Evolutionary conservation across 2,329 filamentous ascomycete genomes (phyloP), one percentile per base, ranked within the genome.

Genomic region (Trichophaea hybrida): DNA sequence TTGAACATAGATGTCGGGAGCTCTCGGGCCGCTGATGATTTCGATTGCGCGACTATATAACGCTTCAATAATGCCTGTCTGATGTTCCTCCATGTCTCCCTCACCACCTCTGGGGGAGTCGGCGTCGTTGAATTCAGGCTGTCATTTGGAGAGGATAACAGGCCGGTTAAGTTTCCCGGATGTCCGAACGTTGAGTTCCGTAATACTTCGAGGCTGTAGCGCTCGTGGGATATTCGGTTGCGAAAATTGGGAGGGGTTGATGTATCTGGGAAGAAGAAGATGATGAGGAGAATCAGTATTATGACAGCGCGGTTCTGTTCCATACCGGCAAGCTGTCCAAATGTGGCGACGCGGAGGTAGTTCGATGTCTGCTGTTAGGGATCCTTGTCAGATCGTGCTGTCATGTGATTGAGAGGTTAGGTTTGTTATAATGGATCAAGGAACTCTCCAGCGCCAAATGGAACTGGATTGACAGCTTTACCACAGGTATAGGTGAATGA

Each of bases 151-250:
- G 40, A 46, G 5, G 40, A 46, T 13, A 55, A 55, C 58, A 69
- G 63, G 6, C 66, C 67, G 12, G 65, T 68, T 15, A 68, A 56
- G 46, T 68, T 68, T 24, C 66, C 67, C n/a, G 66, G 64, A 13
- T 59, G 62, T 6, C 66, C 66, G 51, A 65, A 69, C 32, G 66
- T 68, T 1, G 66, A 68, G 57, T 68, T 69, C 37, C 63, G 62
- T 31, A 69, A 60, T 43, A 61, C 61, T 33, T 64, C 63, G 49
- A 69, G 66, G 5, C n/a, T 12, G 53, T 55, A 15, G 4, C 34
- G 50, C 24, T 53, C 50, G 32, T 53, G 50, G 6, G 34, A n/a
- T n/a, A 53, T 53, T 8, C 7, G 10, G 44, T 4, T 49, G 10
- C 15, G 44, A 24, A 24, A 24, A 24, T 24, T 24, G 13, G n/a